These are phyloP conservation scores for Plasmodium reichenowi DNA, from an alignment of 169 alveolate species.

Conservation along the genomic window DNA sequence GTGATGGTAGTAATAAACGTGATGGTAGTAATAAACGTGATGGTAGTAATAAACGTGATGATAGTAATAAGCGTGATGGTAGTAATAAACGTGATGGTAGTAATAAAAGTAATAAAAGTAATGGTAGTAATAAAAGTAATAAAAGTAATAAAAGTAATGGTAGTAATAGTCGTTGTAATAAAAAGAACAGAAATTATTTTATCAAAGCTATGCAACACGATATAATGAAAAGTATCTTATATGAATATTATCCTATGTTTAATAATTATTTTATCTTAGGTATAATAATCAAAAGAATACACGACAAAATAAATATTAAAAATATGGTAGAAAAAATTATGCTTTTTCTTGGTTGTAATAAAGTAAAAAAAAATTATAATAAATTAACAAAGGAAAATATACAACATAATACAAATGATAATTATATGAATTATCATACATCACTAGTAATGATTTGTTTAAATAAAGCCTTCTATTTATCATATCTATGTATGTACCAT, in stretches of 20 bases:
- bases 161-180: no score
- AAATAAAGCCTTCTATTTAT: slow-evolving; percentile 31
- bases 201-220: slow-evolving; percentile 8
- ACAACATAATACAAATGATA: neutral
- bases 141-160: no score
- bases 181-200: neutral
- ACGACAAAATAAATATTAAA: neutral
- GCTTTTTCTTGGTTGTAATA: slow-evolving; percentile 4
- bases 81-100: no score
- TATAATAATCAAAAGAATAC: slow-evolving; percentile 13
- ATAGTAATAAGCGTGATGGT: neutral
- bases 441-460: slow-evolving; percentile 29
- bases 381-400: neutral
- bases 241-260: slow-evolving; percentile 16
- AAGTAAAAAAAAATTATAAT: slow-evolving; percentile 19
- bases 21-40: no score
- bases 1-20: no score
- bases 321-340: slow-evolving; percentile 25
- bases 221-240: slow-evolving; percentile 10
- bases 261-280: slow-evolving; percentile 24
- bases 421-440: slow-evolving; percentile 12
- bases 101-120: neutral
- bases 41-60: no score
- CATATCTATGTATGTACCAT: slow-evolving; percentile 8
- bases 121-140: no score